Evolutionary conservation across 345 rosid genomes (phyloP).

Genomic region (Noccaea caerulescens): DNA sequence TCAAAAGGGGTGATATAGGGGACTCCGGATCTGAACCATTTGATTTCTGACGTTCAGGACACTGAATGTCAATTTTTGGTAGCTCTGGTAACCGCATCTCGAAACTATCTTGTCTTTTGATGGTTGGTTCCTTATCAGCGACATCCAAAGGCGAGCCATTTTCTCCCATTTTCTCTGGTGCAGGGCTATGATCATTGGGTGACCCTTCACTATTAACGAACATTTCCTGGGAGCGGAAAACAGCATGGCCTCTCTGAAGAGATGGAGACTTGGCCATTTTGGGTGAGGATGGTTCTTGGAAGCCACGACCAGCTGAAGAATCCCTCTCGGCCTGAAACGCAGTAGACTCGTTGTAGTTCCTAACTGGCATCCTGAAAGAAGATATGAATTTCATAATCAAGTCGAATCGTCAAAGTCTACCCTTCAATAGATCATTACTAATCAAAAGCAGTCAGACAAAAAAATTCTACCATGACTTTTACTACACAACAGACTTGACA

Average conservation of each 20-base stretch:
- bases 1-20: slow-evolving; percentile 97
- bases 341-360: slow-evolving; percentile 65
- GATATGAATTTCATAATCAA: slow-evolving; percentile 29
- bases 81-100: slow-evolving; percentile 93
- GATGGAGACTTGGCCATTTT: slow-evolving; percentile 90
- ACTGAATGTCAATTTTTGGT: slow-evolving; percentile 87
- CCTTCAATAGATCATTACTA: slow-evolving; percentile 9
- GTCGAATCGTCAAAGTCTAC: slow-evolving; percentile 27
- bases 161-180: slow-evolving; percentile 77
- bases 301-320: slow-evolving; percentile 81
- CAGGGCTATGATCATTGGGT: slow-evolving; percentile 71
- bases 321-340: slow-evolving; percentile 87
- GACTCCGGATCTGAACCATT: slow-evolving; percentile 98
- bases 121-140: slow-evolving; percentile 82
- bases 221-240: slow-evolving; percentile 62
- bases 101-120: slow-evolving; percentile 96
- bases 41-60: slow-evolving; percentile 66
- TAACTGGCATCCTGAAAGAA: slow-evolving; percentile 84
- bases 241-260: slow-evolving; percentile 78
- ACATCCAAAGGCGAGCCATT: slow-evolving; percentile 68
- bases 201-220: slow-evolving; percentile 67
- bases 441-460: slow-evolving; percentile 11
- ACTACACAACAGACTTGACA: slow-evolving; percentile 20
- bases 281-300: slow-evolving; percentile 90
- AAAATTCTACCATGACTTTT: slow-evolving; percentile 31